Percentiles rank a stretch among this genome's conserved stretches.
These are phyloP conservation scores for Candida tallmaniae DNA, from an alignment of 805 yeast genomes.

Conservation along the genomic window DNA sequence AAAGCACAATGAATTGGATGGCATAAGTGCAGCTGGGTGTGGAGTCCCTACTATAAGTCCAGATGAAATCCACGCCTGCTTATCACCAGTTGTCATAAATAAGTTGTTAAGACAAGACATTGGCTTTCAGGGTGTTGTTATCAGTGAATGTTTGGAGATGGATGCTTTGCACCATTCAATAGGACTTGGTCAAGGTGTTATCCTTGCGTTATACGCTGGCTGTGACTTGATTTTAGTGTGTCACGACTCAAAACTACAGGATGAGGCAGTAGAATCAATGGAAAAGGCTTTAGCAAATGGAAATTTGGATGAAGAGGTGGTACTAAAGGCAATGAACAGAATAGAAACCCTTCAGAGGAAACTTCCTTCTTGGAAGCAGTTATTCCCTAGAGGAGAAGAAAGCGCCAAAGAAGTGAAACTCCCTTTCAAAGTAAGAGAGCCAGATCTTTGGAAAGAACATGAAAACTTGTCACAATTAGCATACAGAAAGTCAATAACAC, in stretches of 20 bases:
- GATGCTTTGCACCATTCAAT: conserved; percentile 59
- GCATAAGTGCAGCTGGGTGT: conserved; percentile 58
- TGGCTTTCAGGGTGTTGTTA: conserved; percentile 51
- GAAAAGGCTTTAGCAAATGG: conserved; percentile 36
- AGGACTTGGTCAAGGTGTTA: conserved; percentile 64
- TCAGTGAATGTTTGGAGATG: conserved; percentile 60
- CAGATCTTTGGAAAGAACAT: conserved; percentile 39
- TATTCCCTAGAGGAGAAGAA: conserved; percentile 34
- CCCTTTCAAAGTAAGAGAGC: conserved; percentile 23
- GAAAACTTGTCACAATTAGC: conserved; percentile 40
- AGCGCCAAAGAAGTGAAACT: conserved; percentile 17
- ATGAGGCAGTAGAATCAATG: conserved; percentile 48
- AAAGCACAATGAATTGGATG: conserved; percentile 44
- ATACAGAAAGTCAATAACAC: conserved; percentile 48
- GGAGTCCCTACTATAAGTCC: conserved; percentile 59
- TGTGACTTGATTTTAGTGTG: conserved; percentile 64
- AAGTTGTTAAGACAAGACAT: conserved; percentile 48
- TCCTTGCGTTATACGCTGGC: conserved; percentile 58
- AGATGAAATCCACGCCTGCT: conserved; percentile 59
- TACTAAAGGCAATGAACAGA: conserved; percentile 37
- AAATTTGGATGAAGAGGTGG: conserved; percentile 39
- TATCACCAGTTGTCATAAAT: conserved; percentile 49
- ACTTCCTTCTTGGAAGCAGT: conserved; percentile 42
- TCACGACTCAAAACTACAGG: conserved; percentile 49
- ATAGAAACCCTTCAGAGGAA: conserved; percentile 40